Conservation (phyloP, 257 asterid species). For the Gardenia jasminoides region DNA sequence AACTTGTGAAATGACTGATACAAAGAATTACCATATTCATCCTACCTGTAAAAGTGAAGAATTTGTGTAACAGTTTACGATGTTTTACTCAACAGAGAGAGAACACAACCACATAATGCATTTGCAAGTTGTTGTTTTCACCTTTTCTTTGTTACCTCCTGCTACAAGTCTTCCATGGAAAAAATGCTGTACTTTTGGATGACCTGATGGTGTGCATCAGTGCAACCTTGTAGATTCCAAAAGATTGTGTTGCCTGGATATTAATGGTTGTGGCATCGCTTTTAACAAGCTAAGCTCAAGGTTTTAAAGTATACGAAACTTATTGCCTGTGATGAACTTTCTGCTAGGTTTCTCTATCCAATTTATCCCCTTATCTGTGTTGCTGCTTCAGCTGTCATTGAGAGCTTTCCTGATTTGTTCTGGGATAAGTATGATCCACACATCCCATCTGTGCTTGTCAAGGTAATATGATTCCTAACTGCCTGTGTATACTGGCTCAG, state of each 20-base stretch:
- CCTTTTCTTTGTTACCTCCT: neutral
- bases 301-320: conserved; percentile 21
- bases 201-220: neutral
- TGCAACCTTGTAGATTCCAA: neutral
- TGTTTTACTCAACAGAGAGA: neutral
- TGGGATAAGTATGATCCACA: conserved; percentile 65
- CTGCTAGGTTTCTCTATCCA: conserved; percentile 89
- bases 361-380: conserved; percentile 96
- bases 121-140: neutral
- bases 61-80: neutral
- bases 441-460: conserved; percentile 48
- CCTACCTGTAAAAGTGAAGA: neutral
- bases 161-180: neutral
- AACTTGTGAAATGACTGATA: neutral
- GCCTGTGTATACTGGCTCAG: conserved; percentile 12
- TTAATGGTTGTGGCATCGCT: neutral
- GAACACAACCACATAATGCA: neutral
- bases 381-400: conserved; percentile 98
- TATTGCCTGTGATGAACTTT: conserved; percentile 23
- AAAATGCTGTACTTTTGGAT: neutral
- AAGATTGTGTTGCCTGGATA: neutral
- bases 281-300: conserved; percentile 5
- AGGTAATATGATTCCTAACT: conserved; percentile 42
- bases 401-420: conserved; percentile 89
- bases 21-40: neutral